Conservation (phyloP, 371 early-diverging fungal species). For the Mucor indicus region DNA sequence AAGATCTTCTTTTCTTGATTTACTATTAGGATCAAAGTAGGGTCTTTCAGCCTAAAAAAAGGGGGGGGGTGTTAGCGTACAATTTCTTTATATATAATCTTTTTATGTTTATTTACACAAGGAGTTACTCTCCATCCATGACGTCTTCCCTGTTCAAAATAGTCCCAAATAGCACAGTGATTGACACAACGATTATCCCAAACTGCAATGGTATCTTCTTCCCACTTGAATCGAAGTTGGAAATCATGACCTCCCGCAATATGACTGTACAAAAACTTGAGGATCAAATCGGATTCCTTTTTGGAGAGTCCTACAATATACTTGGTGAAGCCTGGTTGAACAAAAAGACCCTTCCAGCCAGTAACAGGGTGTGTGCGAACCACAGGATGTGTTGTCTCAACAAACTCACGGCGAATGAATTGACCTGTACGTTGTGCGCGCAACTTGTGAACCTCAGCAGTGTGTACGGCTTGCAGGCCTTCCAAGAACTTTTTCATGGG, state of each 20-base stretch:
- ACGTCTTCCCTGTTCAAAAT: conserved; percentile 17
- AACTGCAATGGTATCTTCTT: conserved; percentile 54
- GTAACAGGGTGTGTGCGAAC: conserved; percentile 68
- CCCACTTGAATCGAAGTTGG: conserved; percentile 65
- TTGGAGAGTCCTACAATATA: conserved; percentile 46
- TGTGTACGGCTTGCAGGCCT: conserved; percentile 57
- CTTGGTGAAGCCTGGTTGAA: conserved; percentile 58
- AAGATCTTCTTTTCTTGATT: conserved; percentile 17
- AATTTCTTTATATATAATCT: neutral
- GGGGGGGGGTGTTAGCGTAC: too few relatives aligned
- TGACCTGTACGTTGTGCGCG: conserved; percentile 33
- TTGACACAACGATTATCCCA: conserved; percentile 59
- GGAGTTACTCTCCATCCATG: conserved; percentile 44
- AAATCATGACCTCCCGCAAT: conserved; percentile 50
- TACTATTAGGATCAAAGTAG: conserved; percentile 51
- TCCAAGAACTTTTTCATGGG: conserved; percentile 55
- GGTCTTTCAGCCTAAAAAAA: conserved; percentile 47
- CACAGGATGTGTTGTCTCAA: conserved; percentile 49
- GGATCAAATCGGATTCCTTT: conserved; percentile 49
- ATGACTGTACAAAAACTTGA: conserved; percentile 38
- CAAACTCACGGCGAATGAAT: conserved; percentile 40
- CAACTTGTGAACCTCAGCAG: too few relatives aligned
- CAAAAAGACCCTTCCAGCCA: conserved; percentile 61
- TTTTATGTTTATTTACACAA: neutral
- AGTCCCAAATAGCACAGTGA: conserved; percentile 37